A percentile compares a stretch with the other conserved stretches of the same genome.
These are phyloP conservation scores for Perilla frutescens DNA, from an alignment of 257 asterid species.

Conservation along the genomic window DNA sequence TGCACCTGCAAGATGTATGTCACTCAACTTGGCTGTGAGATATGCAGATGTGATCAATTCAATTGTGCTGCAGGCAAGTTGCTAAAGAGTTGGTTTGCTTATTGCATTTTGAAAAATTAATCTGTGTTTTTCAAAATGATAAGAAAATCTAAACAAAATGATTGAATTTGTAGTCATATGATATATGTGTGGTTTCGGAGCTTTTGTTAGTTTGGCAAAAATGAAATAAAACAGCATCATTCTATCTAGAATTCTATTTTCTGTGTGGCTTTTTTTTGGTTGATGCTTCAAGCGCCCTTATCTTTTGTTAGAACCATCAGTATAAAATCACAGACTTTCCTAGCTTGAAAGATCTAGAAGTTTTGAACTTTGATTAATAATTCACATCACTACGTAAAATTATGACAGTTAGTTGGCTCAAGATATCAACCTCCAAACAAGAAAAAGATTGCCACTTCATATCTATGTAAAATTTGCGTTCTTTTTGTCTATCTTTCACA, in stretches of 20 bases:
- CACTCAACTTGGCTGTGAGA: slow-evolving; percentile 82
- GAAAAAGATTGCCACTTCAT: neutral
- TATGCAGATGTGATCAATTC: slow-evolving; percentile 91
- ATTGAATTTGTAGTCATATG: neutral
- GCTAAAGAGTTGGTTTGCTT: neutral
- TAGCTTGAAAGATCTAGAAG: neutral
- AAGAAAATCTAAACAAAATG: neutral
- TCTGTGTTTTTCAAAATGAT: neutral
- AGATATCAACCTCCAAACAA: neutral
- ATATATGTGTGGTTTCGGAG: neutral
- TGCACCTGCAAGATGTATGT: slow-evolving; percentile 96
- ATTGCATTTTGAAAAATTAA: neutral
- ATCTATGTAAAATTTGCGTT: neutral
- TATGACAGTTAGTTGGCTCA: neutral
- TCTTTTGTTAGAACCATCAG: neutral
- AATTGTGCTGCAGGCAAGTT: slow-evolving; percentile 81
- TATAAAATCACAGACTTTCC: too few species aligned
- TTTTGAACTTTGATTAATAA: neutral
- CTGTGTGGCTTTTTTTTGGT: neutral
- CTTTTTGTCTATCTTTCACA: neutral
- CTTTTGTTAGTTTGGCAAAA: neutral
- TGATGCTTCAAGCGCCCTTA: neutral
- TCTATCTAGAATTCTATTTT: neutral
- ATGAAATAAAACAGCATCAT: neutral
- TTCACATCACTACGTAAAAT: neutral